Percentiles rank a stretch among this genome's conserved stretches.
phyloP scores from a whole-genome alignment of 805 yeast genomes.

The Ogataea trehalophila region DNA sequence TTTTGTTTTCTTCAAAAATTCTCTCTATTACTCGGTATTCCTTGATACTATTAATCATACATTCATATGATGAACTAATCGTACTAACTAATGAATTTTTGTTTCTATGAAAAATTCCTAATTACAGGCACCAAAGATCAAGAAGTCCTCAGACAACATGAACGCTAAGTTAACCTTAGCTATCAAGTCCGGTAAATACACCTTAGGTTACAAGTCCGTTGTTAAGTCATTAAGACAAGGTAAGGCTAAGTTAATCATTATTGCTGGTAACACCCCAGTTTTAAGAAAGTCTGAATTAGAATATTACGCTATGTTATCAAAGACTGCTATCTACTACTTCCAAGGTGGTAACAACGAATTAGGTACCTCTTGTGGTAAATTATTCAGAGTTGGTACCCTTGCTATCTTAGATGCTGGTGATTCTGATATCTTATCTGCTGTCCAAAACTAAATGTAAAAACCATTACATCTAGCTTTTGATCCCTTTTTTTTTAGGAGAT shows the following conservation, averaged over 20 bases:
- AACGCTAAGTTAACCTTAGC: slow-evolving; percentile 97
- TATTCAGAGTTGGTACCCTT: slow-evolving; percentile 98
- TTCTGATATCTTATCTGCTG: slow-evolving; percentile 90
- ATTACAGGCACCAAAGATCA: slow-evolving; percentile 86
- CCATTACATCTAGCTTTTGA: not conserved
- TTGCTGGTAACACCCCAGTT: slow-evolving; percentile 99
- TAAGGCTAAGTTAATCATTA: slow-evolving; percentile 96
- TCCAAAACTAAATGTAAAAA: slow-evolving; percentile 25
- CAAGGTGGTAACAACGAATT: slow-evolving; percentile 99
- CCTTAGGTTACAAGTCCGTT: slow-evolving; percentile 99
- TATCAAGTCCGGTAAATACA: slow-evolving; percentile 98
- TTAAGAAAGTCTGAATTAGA: slow-evolving; percentile 99
- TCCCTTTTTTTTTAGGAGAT: not conserved
- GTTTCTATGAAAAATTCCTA: not conserved
- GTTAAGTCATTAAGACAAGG: slow-evolving; percentile 98
- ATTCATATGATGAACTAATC: not conserved
- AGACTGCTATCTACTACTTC: slow-evolving; percentile 97
- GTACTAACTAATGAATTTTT: slow-evolving; percentile 36
- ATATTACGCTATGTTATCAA: slow-evolving; percentile 99
- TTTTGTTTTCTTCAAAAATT: too few species aligned
- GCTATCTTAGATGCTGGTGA: slow-evolving; percentile 98
- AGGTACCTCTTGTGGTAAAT: slow-evolving; percentile 99
- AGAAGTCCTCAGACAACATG: slow-evolving; percentile 87
- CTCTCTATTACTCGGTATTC: too few species aligned
- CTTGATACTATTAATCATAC: not conserved